Base-by-base conservation (phyloP, 352 stramenopile species). In the Pythium aristosporum region DNA sequence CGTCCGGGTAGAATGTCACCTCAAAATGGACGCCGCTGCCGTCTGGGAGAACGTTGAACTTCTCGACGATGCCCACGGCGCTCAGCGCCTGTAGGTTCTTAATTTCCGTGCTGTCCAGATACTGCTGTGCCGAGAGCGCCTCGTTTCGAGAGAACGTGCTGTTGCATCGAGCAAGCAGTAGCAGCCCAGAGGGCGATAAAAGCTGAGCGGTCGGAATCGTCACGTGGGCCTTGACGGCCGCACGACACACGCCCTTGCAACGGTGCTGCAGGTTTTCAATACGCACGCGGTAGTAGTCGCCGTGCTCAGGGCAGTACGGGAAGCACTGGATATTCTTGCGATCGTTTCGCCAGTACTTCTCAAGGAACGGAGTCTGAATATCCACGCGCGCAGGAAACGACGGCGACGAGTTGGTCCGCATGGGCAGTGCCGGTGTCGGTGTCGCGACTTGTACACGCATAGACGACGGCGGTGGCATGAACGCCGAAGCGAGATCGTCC, bases 301-400 rank as follows among this genome's bases (percentile, higher is more conserved):
- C 89, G 41, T 95, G 87, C 41, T 96, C 88, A 8, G 86, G 88
- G 39, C 89, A 97, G 56, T 89, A 93, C 16, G 89, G 89, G 67
- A 97, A 97, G 61, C 89, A 97, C 67, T 97, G 89, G 42, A 97
- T 91, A 61, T 97, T 97, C 73, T 97, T 97, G 46, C 89, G 86
- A 53, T 97, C 89, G 61, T 97, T 97, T 59, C 89, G 86, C 82
- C 88, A 97, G 62, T 97, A 97, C 65, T 96, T 96, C 37, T 91
- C 80, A 32, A 95, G 59, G 72, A 96, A 96, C 10, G 65, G 73
- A 15, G 88, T 94, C 61, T 90, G 76, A 46, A 96, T 90, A 28
- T 88, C 73, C 16, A 95, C 87, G 7, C 79, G 68, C 2, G 86
- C 76, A 2, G 76, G 80, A 39, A 81, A 84, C 3, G 68, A 57